A percentile compares a stretch with the other conserved stretches of the same genome.
Evolutionary conservation across 768 basidiomycete species (phyloP).

Genomic region (Mycena latifolia): DNA sequence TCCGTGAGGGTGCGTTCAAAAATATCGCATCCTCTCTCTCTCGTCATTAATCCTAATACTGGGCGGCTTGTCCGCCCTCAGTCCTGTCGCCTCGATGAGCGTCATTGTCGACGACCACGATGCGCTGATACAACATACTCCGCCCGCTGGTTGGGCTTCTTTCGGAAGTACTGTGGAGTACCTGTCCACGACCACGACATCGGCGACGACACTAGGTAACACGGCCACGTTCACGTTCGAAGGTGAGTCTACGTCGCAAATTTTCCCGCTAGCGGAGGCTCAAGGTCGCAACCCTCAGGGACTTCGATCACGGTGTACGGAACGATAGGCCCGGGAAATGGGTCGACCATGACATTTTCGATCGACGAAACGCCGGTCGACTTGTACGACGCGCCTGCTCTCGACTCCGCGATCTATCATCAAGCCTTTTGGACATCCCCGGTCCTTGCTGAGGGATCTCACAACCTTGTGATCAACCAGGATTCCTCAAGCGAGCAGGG

Average conservation of each 20-base stretch:
- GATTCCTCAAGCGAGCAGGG: neutral
- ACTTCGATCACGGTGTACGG: neutral
- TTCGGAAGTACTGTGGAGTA: neutral
- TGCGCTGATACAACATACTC: neutral
- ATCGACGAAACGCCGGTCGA: neutral
- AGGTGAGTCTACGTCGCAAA: too few species aligned
- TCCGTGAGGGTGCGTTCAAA: too few species aligned
- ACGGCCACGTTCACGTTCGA: too few species aligned
- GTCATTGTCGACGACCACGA: conserved; percentile 1
- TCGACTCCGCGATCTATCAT: neutral
- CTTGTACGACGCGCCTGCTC: neutral
- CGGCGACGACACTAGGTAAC: neutral
- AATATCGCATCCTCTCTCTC: too few species aligned
- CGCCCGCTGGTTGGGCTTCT: neutral
- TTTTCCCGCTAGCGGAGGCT: too few species aligned
- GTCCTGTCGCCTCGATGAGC: too few species aligned
- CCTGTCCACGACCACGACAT: neutral
- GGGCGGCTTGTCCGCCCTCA: too few species aligned
- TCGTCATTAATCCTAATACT: too few species aligned
- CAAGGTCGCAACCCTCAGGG: neutral
- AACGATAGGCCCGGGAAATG: neutral
- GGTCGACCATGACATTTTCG: neutral
- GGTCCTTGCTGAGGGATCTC: neutral
- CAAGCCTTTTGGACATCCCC: neutral
- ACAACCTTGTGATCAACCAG: neutral